Evolutionary conservation across 306 rosid genomes (phyloP).

Genomic region (Corylus heterophylla): DNA sequence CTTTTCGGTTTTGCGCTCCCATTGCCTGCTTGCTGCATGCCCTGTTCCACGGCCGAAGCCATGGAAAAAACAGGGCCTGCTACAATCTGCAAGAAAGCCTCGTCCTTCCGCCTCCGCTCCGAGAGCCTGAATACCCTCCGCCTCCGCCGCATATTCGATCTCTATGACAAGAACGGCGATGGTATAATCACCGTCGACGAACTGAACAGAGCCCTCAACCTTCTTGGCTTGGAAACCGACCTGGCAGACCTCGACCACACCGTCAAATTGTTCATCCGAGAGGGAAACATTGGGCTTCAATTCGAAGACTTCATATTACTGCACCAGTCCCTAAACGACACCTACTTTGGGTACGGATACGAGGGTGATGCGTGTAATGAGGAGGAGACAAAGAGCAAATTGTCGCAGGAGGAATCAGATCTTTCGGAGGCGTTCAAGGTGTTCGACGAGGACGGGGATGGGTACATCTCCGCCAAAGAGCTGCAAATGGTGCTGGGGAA

Average conservation of each 20-base stretch:
- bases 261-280: constrained; percentile 41
- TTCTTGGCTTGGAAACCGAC: constrained; percentile 60
- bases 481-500: constrained; percentile 68
- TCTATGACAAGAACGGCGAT: constrained; percentile 74
- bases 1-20: too few species aligned
- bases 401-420: constrained; percentile 52
- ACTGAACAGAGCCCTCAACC: constrained; percentile 51
- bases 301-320: constrained; percentile 61
- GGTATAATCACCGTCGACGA: constrained; percentile 53
- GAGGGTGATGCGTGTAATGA: neutral
- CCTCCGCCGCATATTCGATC: constrained; percentile 69
- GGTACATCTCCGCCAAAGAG: constrained; percentile 76
- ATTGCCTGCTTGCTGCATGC: neutral
- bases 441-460: constrained; percentile 83
- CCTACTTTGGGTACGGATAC: constrained; percentile 38
- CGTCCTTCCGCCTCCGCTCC: constrained; percentile 60
- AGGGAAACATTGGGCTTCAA: constrained; percentile 52
- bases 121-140: constrained; percentile 62
- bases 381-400: neutral
- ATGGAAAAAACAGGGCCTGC: constrained; percentile 6
- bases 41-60: constrained; percentile 7
- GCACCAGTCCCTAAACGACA: constrained; percentile 60
- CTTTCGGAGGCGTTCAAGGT: constrained; percentile 87
- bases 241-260: constrained; percentile 43
- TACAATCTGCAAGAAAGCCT: constrained; percentile 8